Conservation (phyloP, 2,329 filamentous ascomycete species). For the Epichloe typhina region DNA sequence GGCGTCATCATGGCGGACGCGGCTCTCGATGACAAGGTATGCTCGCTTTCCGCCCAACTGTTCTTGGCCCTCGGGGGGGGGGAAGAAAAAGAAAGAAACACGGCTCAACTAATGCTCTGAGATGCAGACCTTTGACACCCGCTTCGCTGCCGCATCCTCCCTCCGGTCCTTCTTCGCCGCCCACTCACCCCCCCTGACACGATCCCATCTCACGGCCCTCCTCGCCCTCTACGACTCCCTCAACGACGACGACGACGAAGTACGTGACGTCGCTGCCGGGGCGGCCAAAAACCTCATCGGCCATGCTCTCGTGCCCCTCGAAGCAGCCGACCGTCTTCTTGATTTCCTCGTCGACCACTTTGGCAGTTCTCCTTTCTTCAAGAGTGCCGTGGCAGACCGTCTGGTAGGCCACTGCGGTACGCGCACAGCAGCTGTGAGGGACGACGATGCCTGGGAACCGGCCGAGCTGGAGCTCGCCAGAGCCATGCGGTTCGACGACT, state of each 20-base stretch:
- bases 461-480: slow-evolving; percentile 27
- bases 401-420: slow-evolving; percentile 20
- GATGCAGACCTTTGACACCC: slow-evolving; percentile 47
- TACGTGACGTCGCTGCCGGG: slow-evolving; percentile 51
- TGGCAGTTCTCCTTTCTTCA: slow-evolving; percentile 23
- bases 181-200: slow-evolving; percentile 10
- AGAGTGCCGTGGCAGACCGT: slow-evolving; percentile 25
- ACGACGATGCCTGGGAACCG: slow-evolving; percentile 9
- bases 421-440: slow-evolving; percentile 3
- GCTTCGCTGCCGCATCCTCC: slow-evolving; percentile 45
- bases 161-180: slow-evolving; percentile 36
- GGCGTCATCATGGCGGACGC: slow-evolving; percentile 36
- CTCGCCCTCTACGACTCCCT: slow-evolving; percentile 61
- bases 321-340: slow-evolving; percentile 33
- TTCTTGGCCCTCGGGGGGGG: too few species aligned
- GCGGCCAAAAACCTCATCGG: slow-evolving; percentile 35
- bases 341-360: slow-evolving; percentile 27
- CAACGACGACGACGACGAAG: slow-evolving; percentile 85
- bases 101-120: background rate
- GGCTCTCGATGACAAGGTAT: slow-evolving; percentile 34
- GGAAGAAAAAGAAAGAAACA: rapidly evolving
- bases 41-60: background rate
- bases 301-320: slow-evolving; percentile 30
- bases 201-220: slow-evolving; percentile 39
- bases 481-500: slow-evolving; percentile 43